phyloP scores from a whole-genome alignment of 768 basidiomycete genomes.

The Mycena galericulata region DNA sequence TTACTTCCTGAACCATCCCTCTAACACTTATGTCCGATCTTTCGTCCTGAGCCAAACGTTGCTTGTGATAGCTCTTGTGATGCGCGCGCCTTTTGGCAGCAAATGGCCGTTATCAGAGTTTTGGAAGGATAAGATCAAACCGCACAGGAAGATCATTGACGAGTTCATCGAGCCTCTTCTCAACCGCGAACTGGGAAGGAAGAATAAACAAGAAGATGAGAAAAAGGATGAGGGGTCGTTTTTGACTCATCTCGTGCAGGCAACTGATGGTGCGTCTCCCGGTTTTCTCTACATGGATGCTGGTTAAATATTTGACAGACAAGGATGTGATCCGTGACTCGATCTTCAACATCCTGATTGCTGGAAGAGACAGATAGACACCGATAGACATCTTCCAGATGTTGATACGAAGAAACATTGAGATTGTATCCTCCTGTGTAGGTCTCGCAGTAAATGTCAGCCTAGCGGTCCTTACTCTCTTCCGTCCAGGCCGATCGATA shows the following conservation, averaged over 20 bases:
- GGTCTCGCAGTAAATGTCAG: too few species aligned
- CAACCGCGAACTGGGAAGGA: constrained; percentile 53
- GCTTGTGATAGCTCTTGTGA: too few species aligned
- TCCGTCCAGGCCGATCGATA: too few species aligned
- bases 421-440: constrained; percentile 36
- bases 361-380: constrained; percentile 30
- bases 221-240: constrained; percentile 42
- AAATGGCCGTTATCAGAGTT: constrained; percentile 22
- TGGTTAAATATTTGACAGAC: constrained; percentile 15
- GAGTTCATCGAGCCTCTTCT: constrained; percentile 62
- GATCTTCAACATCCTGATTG: constrained; percentile 39
- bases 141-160: constrained; percentile 49
- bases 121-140: constrained; percentile 19
- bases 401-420: neutral
- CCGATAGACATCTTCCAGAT: too few species aligned
- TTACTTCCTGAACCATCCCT: constrained; percentile 1
- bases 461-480: too few species aligned
- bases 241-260: constrained; percentile 57
- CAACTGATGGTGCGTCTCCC: neutral
- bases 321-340: constrained; percentile 34
- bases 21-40: constrained; percentile 5
- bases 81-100: neutral
- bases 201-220: constrained; percentile 16
- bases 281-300: neutral
- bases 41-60: constrained; percentile 4